Evolutionary conservation across 2,329 filamentous ascomycete genomes (phyloP), one percentile per base, ranked within the genome.

Genomic region (Pseudocercospora fijiensis): DNA sequence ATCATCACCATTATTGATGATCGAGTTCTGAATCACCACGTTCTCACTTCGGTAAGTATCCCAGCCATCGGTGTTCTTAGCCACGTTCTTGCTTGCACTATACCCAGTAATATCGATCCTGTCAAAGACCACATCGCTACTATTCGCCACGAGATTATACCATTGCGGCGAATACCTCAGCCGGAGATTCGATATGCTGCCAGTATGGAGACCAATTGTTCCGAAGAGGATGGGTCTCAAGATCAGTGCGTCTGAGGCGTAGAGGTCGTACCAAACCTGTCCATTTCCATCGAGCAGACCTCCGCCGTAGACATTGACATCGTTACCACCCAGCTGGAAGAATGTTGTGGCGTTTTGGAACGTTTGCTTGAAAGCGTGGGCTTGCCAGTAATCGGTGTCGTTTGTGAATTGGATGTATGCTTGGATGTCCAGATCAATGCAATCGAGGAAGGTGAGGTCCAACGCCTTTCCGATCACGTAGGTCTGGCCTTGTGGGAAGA

Each of bases 301-400:
- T 16, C 84, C 85, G 0, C 88, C 89, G 65, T 88, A 90, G 52
- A 91, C 82, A 63, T 89, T 87, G 10, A 91, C 85, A 75, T 85
- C 86, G 20, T 82, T 78, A 28, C 88, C 88, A 45, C 88, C 87
- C 41, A 88, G 81, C 72, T 86, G 83, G 80, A 87, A 90, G 79
- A 90, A 89, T 1, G 85, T 85, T 0, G 85, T 87, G 4, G 84
- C 83, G 66, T 89, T 89, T 70, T 90, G 88, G 76, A 85, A 91
- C 5, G 78, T 79, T 26, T 87, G 86, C 61, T 83, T 82, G 80
- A 90, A 90, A 47, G 82, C 80, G 70, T 89, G 82, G 8, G 80
- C 81, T 66, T 87, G 82, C 88, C 88, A 90, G 76, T 90, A 90
- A 67, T 85, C 82, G 1, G 86, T 87, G 72, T 91, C 86, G 57